Evolutionary conservation across 768 basidiomycete species (phyloP).

Genomic region (Boletus barrowsii): DNA sequence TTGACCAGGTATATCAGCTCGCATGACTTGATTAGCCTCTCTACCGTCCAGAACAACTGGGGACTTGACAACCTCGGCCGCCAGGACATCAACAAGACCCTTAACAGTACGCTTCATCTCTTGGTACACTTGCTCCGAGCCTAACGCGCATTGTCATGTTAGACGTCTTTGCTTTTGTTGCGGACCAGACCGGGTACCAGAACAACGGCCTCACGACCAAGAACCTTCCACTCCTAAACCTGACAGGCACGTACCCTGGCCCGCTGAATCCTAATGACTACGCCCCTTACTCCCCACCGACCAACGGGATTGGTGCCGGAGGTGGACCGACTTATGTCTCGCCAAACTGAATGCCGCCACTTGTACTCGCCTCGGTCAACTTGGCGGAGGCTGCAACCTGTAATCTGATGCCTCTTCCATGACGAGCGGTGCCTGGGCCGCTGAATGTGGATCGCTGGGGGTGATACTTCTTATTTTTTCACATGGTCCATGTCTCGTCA

Average conservation of each 20-base stretch:
- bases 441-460: too few relatives aligned
- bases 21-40: conserved; percentile 28
- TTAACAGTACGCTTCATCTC: conserved; percentile 10
- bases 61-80: conserved; percentile 56
- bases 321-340: conserved; percentile 33
- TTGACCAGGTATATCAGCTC: background rate
- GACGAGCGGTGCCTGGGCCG: too few relatives aligned
- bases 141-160: background rate
- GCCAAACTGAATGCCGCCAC: too few relatives aligned
- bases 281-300: conserved; percentile 44
- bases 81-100: conserved; percentile 48
- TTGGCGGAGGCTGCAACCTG: too few relatives aligned
- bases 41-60: conserved; percentile 62
- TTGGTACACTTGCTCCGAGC: background rate
- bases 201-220: conserved; percentile 32
- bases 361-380: too few relatives aligned
- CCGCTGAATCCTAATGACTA: conserved; percentile 41
- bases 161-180: conserved; percentile 55
- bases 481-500: too few relatives aligned
- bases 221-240: conserved; percentile 37
- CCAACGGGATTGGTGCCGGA: conserved; percentile 38
- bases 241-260: conserved; percentile 41
- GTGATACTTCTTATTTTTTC: too few relatives aligned
- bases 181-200: conserved; percentile 41
- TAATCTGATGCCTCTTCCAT: too few relatives aligned